These are phyloP conservation scores for Chrysanthemum seticuspe DNA, from an alignment of 129 eudicot genomes.

Conservation along the genomic window DNA sequence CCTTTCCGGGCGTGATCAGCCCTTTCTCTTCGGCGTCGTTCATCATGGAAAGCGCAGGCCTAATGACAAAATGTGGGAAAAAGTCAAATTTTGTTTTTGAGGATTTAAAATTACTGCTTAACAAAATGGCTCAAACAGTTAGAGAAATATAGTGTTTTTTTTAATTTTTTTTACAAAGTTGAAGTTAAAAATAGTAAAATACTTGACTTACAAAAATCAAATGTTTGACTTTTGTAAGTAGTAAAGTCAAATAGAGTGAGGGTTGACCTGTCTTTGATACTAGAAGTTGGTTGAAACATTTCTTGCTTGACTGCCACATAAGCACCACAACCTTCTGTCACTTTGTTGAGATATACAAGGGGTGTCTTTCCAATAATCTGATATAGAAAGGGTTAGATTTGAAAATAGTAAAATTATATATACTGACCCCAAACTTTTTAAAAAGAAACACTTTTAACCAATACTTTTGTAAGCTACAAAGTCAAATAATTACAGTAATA, in stretches of 20 bases:
- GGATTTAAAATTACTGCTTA: not conserved
- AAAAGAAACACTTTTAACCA: not conserved
- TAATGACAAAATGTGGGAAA: conserved; percentile 10
- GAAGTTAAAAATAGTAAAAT: not conserved
- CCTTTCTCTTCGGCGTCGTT: conserved; percentile 80
- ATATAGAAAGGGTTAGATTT: conserved; percentile 17
- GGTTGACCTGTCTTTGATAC: conserved; percentile 92
- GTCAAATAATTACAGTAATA: not conserved
- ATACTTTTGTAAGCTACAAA: not conserved
- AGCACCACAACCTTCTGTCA: conserved; percentile 92
- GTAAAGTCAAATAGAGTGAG: not conserved
- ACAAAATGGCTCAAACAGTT: not conserved
- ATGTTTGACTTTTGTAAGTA: not conserved
- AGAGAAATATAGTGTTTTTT: not conserved
- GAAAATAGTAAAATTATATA: not conserved
- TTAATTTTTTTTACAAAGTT: too few species aligned
- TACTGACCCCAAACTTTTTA: not conserved
- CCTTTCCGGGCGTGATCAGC: conserved; percentile 83
- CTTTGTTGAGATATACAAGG: conserved; percentile 85
- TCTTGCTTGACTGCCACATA: conserved; percentile 97
- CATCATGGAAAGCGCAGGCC: conserved; percentile 89
- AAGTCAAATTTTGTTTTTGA: not conserved
- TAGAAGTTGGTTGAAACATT: conserved; percentile 93
- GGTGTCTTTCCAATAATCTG: conserved; percentile 97
- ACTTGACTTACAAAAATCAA: not conserved